Percentiles rank a stretch among this genome's conserved stretches.
These are phyloP conservation scores for Guyanaporus albipodus DNA, from an alignment of 768 basidiomycete species.

Conservation along the genomic window DNA sequence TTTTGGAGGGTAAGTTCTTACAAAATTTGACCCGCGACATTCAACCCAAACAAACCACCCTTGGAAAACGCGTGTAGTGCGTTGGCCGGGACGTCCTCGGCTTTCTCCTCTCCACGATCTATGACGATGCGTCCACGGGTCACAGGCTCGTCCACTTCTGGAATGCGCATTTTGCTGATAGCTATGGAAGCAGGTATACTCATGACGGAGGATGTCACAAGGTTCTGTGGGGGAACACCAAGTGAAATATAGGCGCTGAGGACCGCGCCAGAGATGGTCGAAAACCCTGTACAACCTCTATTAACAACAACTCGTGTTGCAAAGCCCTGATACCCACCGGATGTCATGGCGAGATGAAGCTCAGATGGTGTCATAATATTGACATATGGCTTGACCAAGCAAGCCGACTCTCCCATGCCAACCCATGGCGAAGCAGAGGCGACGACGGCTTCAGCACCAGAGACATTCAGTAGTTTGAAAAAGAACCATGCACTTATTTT, in stretches of 20 bases:
- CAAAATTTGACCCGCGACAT: slow-evolving; percentile 87
- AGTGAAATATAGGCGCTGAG: slow-evolving; percentile 77
- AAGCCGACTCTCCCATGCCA: slow-evolving; percentile 87
- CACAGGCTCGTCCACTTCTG: slow-evolving; percentile 81
- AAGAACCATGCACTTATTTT: slow-evolving; percentile 79
- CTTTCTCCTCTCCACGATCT: slow-evolving; percentile 64
- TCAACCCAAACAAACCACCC: slow-evolving; percentile 79
- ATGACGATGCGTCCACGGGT: slow-evolving; percentile 79
- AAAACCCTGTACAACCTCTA: slow-evolving; percentile 49
- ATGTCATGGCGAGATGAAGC: slow-evolving; percentile 85
- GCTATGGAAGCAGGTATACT: slow-evolving; percentile 93
- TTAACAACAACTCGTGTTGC: slow-evolving; percentile 1
- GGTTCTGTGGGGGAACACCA: slow-evolving; percentile 74
- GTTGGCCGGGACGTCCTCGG: slow-evolving; percentile 60
- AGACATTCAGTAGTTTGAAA: slow-evolving; percentile 86
- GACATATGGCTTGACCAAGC: slow-evolving; percentile 80
- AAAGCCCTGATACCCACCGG: slow-evolving; percentile 41
- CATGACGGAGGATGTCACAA: slow-evolving; percentile 90
- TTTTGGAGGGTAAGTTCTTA: slow-evolving; percentile 32
- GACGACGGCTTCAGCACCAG: slow-evolving; percentile 93
- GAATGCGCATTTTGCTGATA: slow-evolving; percentile 83
- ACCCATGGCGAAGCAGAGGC: slow-evolving; percentile 93
- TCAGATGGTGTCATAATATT: slow-evolving; percentile 84
- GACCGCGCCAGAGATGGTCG: slow-evolving; percentile 90
- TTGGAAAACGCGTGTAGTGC: slow-evolving; percentile 85